A percentile compares a stretch with the other conserved stretches of the same genome.
phyloP scores from a whole-genome alignment of 331 rosid genomes.

The Pyracantha coccinea region DNA sequence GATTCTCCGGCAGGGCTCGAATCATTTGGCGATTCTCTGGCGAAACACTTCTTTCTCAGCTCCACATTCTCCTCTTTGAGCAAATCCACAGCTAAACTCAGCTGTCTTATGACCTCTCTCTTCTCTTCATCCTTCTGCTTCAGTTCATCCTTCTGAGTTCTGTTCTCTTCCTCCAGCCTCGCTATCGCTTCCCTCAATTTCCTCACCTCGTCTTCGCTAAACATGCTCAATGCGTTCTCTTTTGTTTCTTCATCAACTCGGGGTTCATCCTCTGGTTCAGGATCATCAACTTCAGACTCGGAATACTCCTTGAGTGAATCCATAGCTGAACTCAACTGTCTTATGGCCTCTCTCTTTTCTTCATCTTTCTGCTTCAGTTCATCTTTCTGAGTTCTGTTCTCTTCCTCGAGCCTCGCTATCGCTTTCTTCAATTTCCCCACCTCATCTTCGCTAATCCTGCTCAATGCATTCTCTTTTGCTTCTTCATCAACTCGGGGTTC shows the following conservation, averaged over 20 bases:
- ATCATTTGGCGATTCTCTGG: slow-evolving; percentile 31
- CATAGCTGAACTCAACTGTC: slow-evolving; percentile 31
- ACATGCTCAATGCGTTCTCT: background rate
- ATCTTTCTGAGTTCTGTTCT: slow-evolving; percentile 10
- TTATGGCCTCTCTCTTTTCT: slow-evolving; percentile 19
- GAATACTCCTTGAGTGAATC: slow-evolving; percentile 31
- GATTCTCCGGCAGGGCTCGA: slow-evolving; percentile 30
- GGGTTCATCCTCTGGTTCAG: slow-evolving; percentile 41
- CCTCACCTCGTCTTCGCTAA: background rate
- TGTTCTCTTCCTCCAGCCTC: slow-evolving; percentile 38
- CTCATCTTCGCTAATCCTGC: too few species aligned
- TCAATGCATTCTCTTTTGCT: slow-evolving; percentile 14
- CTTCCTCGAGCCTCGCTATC: slow-evolving; percentile 40
- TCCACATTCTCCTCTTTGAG: slow-evolving; percentile 53
- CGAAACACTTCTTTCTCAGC: slow-evolving; percentile 46
- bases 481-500: slow-evolving; percentile 12
- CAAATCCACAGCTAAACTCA: slow-evolving; percentile 24
- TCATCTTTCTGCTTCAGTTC: slow-evolving; percentile 13
- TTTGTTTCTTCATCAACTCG: slow-evolving; percentile 10
- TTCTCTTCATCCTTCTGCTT: slow-evolving; percentile 19
- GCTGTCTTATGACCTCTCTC: slow-evolving; percentile 26
- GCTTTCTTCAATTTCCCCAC: slow-evolving; percentile 30
- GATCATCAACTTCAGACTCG: slow-evolving; percentile 85
- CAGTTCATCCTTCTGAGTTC: slow-evolving; percentile 1
- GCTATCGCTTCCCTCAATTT: slow-evolving; percentile 39